Conservation (phyloP, 1,284 basidiomycete genomes). For the Flammula alnicola region DNA sequence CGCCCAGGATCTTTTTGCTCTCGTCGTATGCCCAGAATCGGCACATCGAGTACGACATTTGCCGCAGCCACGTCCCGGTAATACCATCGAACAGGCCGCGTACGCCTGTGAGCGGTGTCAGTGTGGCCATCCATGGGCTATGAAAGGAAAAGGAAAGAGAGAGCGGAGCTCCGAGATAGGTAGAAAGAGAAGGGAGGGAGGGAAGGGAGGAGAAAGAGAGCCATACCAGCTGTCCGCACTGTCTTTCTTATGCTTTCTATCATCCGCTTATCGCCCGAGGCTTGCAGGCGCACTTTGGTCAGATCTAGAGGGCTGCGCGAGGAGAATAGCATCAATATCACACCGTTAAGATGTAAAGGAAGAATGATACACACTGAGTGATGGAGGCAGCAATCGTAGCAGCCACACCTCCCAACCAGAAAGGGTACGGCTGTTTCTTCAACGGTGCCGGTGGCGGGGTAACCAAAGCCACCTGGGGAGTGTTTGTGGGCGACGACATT, state of each 20-base stretch:
- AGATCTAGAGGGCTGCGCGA: slow-evolving; percentile 77
- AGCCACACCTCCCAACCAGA: slow-evolving; percentile 83
- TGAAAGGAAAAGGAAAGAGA: neutral
- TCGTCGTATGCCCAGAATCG: slow-evolving; percentile 94
- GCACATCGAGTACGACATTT: slow-evolving; percentile 93
- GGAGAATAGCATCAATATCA: too few species aligned
- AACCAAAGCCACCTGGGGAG: neutral
- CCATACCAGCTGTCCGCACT: slow-evolving; percentile 65
- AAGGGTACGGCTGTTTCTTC: slow-evolving; percentile 76
- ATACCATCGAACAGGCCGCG: slow-evolving; percentile 87
- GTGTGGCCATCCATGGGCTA: neutral
- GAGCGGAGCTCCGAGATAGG: too few species aligned
- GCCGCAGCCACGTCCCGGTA: slow-evolving; percentile 86
- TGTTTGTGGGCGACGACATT: neutral
- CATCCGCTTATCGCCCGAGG: slow-evolving; percentile 88
- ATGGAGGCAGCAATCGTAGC: slow-evolving; percentile 82
- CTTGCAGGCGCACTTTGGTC: slow-evolving; percentile 87
- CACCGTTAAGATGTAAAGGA: too few species aligned
- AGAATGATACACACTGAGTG: slow-evolving; percentile 62
- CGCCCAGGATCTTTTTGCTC: slow-evolving; percentile 82
- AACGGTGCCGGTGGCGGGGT: slow-evolving; percentile 15
- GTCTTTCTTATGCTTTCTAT: slow-evolving; percentile 80
- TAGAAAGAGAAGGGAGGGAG: neutral
- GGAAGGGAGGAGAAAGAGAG: too few species aligned
- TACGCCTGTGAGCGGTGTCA: slow-evolving; percentile 44